Base-by-base conservation (phyloP, 371 early-diverging fungal species). In the Circinella umbellata region DNA sequence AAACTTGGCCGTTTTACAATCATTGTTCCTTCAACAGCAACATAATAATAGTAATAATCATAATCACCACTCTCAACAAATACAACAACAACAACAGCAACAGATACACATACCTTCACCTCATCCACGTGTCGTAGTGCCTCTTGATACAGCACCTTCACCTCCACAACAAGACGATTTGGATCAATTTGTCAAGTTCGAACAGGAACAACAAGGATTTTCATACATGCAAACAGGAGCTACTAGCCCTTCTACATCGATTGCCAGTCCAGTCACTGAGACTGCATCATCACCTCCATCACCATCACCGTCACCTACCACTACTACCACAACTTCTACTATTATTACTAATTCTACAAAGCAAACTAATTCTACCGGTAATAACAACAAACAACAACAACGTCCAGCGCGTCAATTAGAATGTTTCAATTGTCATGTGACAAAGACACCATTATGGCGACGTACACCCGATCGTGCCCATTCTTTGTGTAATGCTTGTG, bases 401-500 rank as follows among this genome's bases (percentile, higher is more conserved):
- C 57, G 57, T 27, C 57, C 57, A n/a, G 57, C 87, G 17, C 91
- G 93, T 64, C 87, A 91, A 74, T 77, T 93, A 39, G 86, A 87
- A 61, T 94, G 95, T 74, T 89, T 78, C 81, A 94, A 94, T 73
- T 94, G 95, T 69, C 87, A 87, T 66, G 92, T 93, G 14, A 91
- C 88, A 47, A 83, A 88, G 72, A 93, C 93, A 7, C 94, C 95
- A n/a, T 86, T 94, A 20, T 94, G 95, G 95, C 85, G 93, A 36
- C 82, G 93, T 51, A 92, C 93, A 42, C 87, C 90, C 47, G 93
- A 93, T 68, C 82, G 90, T 69, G 81, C 83, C 67, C 92, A 92
- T 72, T 89, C 89, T 53, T 85, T 94, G 35, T 94, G 95, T 80
- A 94, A 94, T 77, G 93, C 95, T 1, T 94, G 95, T 75, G 93